phyloP scores from a whole-genome alignment of 2,329 filamentous ascomycete genomes.

The Endothia cerciana region DNA sequence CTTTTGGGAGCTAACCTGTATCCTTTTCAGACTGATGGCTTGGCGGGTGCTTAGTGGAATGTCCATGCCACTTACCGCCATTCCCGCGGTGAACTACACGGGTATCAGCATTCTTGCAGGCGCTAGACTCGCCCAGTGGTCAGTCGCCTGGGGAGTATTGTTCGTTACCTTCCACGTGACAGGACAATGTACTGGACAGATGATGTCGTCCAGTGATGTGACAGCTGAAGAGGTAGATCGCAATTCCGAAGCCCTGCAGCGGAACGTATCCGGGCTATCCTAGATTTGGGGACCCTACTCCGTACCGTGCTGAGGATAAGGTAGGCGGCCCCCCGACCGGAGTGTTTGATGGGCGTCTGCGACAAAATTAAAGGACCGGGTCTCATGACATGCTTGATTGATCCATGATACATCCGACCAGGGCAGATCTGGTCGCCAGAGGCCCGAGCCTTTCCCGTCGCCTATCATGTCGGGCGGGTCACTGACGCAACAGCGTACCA shows the following conservation, averaged over 20 bases:
- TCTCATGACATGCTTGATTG: constrained; percentile 4
- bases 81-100: constrained; percentile 17
- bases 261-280: constrained; percentile 18
- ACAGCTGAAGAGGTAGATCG: constrained; percentile 21
- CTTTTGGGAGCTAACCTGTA: constrained; percentile 24
- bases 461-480: not conserved
- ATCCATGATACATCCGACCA: not conserved
- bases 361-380: constrained; percentile 15
- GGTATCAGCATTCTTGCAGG: constrained; percentile 16
- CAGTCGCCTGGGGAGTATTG: too few relatives aligned
- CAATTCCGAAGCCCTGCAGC: constrained; percentile 26
- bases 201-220: constrained; percentile 11
- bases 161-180: constrained; percentile 20
- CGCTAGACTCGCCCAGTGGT: constrained; percentile 16
- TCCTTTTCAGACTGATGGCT: constrained; percentile 21
- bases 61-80: constrained; percentile 21
- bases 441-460: constrained; percentile 2
- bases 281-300: not conserved
- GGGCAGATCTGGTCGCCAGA: not conserved
- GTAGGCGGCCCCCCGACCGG: constrained; percentile 5
- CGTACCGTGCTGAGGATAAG: not conserved
- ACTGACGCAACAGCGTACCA: not conserved
- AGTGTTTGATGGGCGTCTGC: constrained; percentile 16
- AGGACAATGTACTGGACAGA: constrained; percentile 1
- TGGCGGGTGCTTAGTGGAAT: constrained; percentile 14